Percentiles rank a stretch among this genome's conserved stretches.
Evolutionary conservation across 345 rosid genomes (phyloP).

Genomic region (Draba incana): DNA sequence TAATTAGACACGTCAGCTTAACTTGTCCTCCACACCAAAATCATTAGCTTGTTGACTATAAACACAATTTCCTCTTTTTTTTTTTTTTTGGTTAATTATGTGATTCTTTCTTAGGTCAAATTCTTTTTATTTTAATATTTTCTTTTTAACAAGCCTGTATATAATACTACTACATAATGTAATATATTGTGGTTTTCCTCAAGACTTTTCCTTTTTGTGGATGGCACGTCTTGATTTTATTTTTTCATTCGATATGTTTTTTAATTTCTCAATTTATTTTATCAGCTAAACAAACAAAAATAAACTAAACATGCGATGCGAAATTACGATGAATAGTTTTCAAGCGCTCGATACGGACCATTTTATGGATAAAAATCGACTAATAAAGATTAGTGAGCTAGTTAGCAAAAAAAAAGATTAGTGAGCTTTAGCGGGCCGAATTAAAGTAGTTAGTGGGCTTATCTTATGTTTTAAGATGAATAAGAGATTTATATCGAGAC

Average conservation of each 20-base stretch:
- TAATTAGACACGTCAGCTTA: constrained; percentile 29
- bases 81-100: neutral
- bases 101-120: neutral
- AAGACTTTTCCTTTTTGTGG: constrained; percentile 20
- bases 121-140: neutral
- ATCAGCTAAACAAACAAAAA: too few relatives aligned
- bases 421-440: too few relatives aligned
- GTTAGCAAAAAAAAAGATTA: too few relatives aligned
- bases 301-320: too few relatives aligned
- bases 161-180: neutral
- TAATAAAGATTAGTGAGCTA: too few relatives aligned
- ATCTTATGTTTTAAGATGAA: too few relatives aligned
- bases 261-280: neutral
- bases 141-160: neutral
- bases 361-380: too few relatives aligned
- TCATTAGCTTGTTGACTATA: constrained; percentile 1
- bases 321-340: too few relatives aligned
- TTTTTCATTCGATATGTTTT: too few relatives aligned
- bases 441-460: too few relatives aligned
- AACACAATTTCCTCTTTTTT: neutral
- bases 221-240: constrained; percentile 14
- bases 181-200: neutral
- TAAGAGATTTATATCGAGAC: too few relatives aligned
- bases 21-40: constrained; percentile 36
- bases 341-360: too few relatives aligned